Percentiles rank a stretch among this genome's conserved stretches.
phyloP scores from a whole-genome alignment of 768 basidiomycete species.

The Tricholoma saponaceum region DNA sequence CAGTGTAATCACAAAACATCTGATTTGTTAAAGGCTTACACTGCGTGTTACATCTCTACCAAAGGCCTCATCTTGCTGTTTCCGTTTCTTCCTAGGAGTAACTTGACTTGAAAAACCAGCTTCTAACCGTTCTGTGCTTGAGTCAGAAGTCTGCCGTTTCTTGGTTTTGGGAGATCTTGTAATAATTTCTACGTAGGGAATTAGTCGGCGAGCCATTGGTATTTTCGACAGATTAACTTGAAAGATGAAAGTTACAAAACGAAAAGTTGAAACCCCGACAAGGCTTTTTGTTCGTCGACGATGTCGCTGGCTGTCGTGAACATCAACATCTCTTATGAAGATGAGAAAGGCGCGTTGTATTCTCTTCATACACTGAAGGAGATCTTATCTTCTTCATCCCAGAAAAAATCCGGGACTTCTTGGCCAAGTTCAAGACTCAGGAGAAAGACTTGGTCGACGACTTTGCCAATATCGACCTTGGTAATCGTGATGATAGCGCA shows the following conservation, averaged over 20 bases:
- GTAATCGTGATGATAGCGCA: slow-evolving; percentile 39
- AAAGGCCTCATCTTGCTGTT: neutral
- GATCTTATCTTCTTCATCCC: slow-evolving; percentile 6
- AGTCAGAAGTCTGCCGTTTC: neutral
- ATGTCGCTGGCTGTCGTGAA: slow-evolving; percentile 67
- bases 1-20: neutral
- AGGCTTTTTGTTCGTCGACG: slow-evolving; percentile 25
- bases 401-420: slow-evolving; percentile 71
- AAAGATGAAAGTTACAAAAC: neutral
- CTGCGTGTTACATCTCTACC: neutral
- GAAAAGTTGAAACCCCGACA: slow-evolving; percentile 32
- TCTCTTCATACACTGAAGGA: neutral
- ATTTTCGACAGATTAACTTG: neutral
- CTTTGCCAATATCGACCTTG: slow-evolving; percentile 69
- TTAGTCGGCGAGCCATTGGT: slow-evolving; percentile 1
- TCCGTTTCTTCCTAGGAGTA: slow-evolving; percentile 14
- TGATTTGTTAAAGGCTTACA: neutral
- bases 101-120: neutral
- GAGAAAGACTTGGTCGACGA: slow-evolving; percentile 64
- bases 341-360: slow-evolving; percentile 56
- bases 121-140: neutral
- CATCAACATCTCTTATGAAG: slow-evolving; percentile 61
- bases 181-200: slow-evolving; percentile 23
- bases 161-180: neutral
- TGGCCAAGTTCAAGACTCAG: slow-evolving; percentile 61